Base-by-base conservation (phyloP, 2,329 filamentous ascomycete species). In the Aspergillaceae sp. region DNA sequence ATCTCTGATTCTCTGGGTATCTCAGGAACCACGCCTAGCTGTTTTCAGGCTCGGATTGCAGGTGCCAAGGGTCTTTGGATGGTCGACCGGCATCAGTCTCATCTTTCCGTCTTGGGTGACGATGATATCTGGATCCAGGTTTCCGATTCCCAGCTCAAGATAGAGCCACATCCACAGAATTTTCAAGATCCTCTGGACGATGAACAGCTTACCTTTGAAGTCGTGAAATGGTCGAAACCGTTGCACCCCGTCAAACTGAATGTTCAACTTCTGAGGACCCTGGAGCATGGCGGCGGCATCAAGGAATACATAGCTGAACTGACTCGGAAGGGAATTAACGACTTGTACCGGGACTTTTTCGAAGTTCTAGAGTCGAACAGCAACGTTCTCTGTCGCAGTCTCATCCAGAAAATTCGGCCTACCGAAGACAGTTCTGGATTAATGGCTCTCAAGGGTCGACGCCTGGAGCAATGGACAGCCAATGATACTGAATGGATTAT, bases 11-110 rank as follows among this genome's bases (percentile, higher is more conserved):
- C 47, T 0, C 61, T 74, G 3, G 71, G 70, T 0, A 62, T 74
- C 7, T 52, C 61, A 1, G 59, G 60, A 2, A 58, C 60, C 4
- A 62, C 74, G 0, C 78, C 77, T 0, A 74, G 74, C 45, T 70
- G 65, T 2, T 76, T 79, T 28, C 80, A 83, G 60, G 78, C 67
- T 6, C 69, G 80, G 4, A 78, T 82, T 46, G 73, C 70, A 11
- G 78, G 79, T 1, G 76, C 77, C 0, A 83, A 83, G 59, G 80
- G 80, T 1, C 54, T 83, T 4, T 82, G 79, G 79, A 75, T 78
- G 59, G 66, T 79, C 1, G 75, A 75, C 45, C 63, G 60, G 3
- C 58, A 65, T 53, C 62, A 47, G 55, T 67, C 59, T 5, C 45
- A 47, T 10, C 45, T 55, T 33, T 51, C 34, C 19, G 45, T 40